These are phyloP conservation scores for Sinapis alba DNA, from an alignment of 441 rosid species.

Conservation along the genomic window DNA sequence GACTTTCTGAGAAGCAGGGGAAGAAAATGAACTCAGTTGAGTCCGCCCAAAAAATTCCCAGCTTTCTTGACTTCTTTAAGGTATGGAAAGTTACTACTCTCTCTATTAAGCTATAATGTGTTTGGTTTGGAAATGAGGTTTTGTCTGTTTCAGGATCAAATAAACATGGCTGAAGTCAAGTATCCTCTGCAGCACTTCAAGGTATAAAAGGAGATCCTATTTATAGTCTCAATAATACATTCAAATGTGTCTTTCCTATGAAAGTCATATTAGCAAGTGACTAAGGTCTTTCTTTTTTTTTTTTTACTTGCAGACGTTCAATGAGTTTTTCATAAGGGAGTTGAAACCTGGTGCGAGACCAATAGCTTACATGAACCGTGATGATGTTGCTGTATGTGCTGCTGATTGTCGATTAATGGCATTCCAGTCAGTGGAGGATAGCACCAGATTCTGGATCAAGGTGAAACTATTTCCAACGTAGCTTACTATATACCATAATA, in stretches of 20 bases:
- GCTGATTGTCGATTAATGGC: slow-evolving; percentile 95
- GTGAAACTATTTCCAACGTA: slow-evolving; percentile 39
- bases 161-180: slow-evolving; percentile 88
- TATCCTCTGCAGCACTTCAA: slow-evolving; percentile 83
- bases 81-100: slow-evolving; percentile 36
- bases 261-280: neutral
- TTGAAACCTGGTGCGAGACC: slow-evolving; percentile 84
- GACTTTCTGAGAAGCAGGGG: slow-evolving; percentile 88
- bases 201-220: slow-evolving; percentile 46
- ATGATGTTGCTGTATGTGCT: slow-evolving; percentile 73
- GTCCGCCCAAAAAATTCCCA: slow-evolving; percentile 76
- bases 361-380: slow-evolving; percentile 52
- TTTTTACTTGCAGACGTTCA: slow-evolving; percentile 67
- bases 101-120: neutral
- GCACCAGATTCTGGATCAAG: slow-evolving; percentile 90
- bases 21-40: slow-evolving; percentile 82
- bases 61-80: slow-evolving; percentile 80
- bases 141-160: slow-evolving; percentile 75
- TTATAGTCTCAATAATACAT: neutral
- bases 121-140: slow-evolving; percentile 4
- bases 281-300: neutral
- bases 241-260: neutral
- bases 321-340: slow-evolving; percentile 90
- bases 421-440: slow-evolving; percentile 69
- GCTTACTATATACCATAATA: slow-evolving; percentile 3